Evolutionary conservation across 1,284 basidiomycete species (phyloP), one percentile per base, ranked within the genome.

Genomic region (Cryptococcus amylolentus): DNA sequence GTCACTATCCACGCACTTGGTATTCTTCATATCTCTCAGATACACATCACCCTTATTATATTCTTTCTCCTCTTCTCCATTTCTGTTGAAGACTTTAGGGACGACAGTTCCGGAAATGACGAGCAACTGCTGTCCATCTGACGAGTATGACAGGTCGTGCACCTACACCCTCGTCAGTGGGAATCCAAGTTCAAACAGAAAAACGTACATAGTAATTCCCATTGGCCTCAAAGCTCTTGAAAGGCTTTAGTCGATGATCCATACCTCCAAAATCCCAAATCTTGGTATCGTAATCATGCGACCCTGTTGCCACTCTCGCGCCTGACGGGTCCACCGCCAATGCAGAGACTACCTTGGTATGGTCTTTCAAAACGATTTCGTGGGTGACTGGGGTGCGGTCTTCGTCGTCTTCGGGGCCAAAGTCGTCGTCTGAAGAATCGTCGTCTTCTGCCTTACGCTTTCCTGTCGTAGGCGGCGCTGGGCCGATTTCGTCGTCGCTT

Each of bases 261-360:
- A 99, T 98, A 7, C 96, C 96, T 68, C 95, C 96, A 78, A 98
- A 98, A 77, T 99, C 96, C 94, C 94, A 99, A 52, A 98, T 78
- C 77, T 98, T 98, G 77, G 89, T 88, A 76, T 95, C 91, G 71
- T 98, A 98, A 78, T 99, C 96, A 77, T 97, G 88, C 16, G 89
- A 89, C 10, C 96, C 96, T 2, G 91, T 90, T 6, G 90, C 80
- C 31, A 99, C 80, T 31, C 96, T 86, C 3, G 94, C 91, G 48
- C 96, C 96, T 13, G 93, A 89, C 0, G 91, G 87, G 73, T 99
- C 96, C 41, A 98, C 80, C 0, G 91, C 84, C 27, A 99, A 80
- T 1, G 95, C 92, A 5, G 93, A 91, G 23, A 98, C 85, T 48
- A 95, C 90, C 73, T 97, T 98, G 16, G 84, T 88, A 73, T 98